Percentiles rank a stretch among this genome's conserved stretches.
phyloP scores from a whole-genome alignment of 768 basidiomycete species.

The Crassisporium funariophilum region DNA sequence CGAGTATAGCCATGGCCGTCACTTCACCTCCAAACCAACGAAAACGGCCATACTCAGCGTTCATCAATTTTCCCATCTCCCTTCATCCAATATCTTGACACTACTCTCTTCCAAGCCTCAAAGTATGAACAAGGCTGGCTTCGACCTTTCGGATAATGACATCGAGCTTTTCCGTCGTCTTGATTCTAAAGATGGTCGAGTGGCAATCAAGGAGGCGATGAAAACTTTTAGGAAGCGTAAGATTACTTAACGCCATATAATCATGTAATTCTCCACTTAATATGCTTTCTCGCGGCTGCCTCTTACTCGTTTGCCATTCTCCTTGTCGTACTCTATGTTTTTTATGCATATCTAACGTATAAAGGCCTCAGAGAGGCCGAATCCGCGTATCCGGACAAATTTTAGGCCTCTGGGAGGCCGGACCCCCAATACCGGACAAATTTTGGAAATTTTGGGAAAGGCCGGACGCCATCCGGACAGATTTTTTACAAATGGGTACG shows the following conservation, averaged over 20 bases:
- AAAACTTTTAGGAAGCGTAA: background rate
- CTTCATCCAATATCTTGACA: background rate
- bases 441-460: background rate
- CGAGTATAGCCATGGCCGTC: conserved; percentile 1
- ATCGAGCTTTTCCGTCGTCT: background rate
- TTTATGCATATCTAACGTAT: background rate
- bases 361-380: background rate
- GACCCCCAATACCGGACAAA: background rate
- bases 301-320: background rate
- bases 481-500: background rate
- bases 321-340: background rate
- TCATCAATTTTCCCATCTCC: background rate
- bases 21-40: background rate
- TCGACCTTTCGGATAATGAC: background rate
- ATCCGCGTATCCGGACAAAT: background rate
- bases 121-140: background rate
- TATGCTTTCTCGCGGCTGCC: background rate
- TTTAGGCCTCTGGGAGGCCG: background rate
- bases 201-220: background rate
- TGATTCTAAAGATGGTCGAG: background rate
- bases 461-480: background rate
- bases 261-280: too few relatives aligned
- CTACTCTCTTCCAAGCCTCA: background rate
- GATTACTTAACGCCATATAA: background rate
- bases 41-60: background rate